Evolutionary conservation across 768 basidiomycete species (phyloP), one percentile per base, ranked within the genome.

Genomic region (Pholiota conissans): DNA sequence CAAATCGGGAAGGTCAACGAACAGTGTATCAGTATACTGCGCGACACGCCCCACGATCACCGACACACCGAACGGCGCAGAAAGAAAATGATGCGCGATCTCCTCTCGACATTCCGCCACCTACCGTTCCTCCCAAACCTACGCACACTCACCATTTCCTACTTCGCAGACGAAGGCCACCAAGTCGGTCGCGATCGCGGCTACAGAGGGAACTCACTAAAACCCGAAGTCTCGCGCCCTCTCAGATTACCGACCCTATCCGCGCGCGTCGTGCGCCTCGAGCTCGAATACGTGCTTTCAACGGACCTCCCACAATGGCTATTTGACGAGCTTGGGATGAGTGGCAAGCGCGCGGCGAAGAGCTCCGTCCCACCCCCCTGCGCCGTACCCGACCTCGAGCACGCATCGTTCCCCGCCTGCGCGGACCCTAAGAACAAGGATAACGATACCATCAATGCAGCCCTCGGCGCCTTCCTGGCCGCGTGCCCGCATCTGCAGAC

Each of bases 291-390:
- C 30, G 5, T 13, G 0, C 9, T 49, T 22, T 8, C 30, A 18
- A n/a, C 55, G 7, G 49, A 48, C 32, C 61, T 59, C 24, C 61
- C 65, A 13, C 29, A 40, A 5, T 65, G 65, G 60, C 55, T 73
- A 2, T 29, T 67, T 24, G 62, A 65, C 18, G 56, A 58, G 34
- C 56, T 65, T 5, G 55, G 59, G 13, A 34, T 59, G 6, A 49
- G 37, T 3, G 55, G 57, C 22, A 40, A 57, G 20, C 24, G 22
- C 39, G 40, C 52, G 18, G 30, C 18, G 4, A 48, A 46, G 14
- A n/a, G 13, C 8, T 10, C n/a, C 42, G 3, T 26, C 18, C 42
- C 42, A 4, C 24, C 42, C 8, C 42, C 42, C 8, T 45, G 42
- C 22, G 22, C 28, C 30, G 35, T 58, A 5, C 63, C 65, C 14